Evolutionary conservation across 805 yeast species (phyloP).

Genomic region (Komagataella ulmi): DNA sequence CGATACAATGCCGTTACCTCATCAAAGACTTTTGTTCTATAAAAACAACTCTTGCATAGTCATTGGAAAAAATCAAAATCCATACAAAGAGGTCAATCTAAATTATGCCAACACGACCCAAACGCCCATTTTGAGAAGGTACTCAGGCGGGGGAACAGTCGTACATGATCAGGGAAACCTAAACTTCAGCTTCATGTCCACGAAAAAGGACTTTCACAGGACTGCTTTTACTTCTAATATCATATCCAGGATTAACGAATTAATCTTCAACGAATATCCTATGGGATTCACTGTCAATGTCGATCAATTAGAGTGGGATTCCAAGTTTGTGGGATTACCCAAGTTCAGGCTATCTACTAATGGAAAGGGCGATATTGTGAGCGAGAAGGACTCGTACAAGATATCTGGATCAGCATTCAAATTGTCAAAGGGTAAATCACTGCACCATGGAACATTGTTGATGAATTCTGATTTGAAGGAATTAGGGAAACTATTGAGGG

Average conservation of each 20-base stretch:
- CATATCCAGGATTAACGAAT: constrained; percentile 19
- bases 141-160: constrained; percentile 94
- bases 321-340: constrained; percentile 6
- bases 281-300: background rate
- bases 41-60: constrained; percentile 79
- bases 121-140: constrained; percentile 63
- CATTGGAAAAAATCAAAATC: constrained; percentile 91
- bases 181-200: constrained; percentile 72
- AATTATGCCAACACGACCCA: constrained; percentile 31
- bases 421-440: constrained; percentile 64
- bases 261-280: constrained; percentile 8
- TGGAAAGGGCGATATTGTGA: constrained; percentile 69
- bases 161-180: constrained; percentile 87
- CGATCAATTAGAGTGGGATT: background rate
- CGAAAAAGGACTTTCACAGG: constrained; percentile 46
- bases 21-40: constrained; percentile 51
- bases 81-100: constrained; percentile 76
- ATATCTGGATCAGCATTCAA: constrained; percentile 92
- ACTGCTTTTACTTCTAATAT: constrained; percentile 37
- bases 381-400: constrained; percentile 30
- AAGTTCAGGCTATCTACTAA: constrained; percentile 33
- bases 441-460: constrained; percentile 96
- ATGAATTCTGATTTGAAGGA: constrained; percentile 49
- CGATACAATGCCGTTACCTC: constrained; percentile 38
- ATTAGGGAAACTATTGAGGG: constrained; percentile 43